A percentile compares a stretch with the other conserved stretches of the same genome.
These are phyloP conservation scores for Saccharomycopsis olivae DNA, from an alignment of 805 yeast species.

Conservation along the genomic window DNA sequence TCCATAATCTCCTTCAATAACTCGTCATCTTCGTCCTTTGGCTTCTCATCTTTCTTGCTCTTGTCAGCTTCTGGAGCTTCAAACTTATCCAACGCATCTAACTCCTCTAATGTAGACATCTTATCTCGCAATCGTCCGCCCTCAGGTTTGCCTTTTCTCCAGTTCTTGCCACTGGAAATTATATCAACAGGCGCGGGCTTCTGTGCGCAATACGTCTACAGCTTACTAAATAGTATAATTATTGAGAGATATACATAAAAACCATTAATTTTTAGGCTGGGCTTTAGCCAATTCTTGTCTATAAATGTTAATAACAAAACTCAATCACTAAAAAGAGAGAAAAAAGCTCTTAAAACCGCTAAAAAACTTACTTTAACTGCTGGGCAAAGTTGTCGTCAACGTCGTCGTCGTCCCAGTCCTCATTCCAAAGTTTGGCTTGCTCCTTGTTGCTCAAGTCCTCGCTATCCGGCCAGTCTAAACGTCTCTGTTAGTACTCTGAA, in stretches of 20 bases:
- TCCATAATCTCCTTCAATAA: constrained; percentile 74
- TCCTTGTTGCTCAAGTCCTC: constrained; percentile 39
- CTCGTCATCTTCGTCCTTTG: constrained; percentile 35
- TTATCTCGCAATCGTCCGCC: no score
- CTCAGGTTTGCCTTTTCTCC: no score
- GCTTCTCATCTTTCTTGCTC: constrained; percentile 5
- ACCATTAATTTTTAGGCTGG: constrained; percentile 3
- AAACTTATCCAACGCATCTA: constrained; percentile 38
- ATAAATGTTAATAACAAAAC: constrained; percentile 3
- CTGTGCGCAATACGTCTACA: no score
- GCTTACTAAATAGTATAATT: no score
- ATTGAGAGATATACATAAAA: no score
- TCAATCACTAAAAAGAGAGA: not conserved
- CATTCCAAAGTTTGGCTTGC: constrained; percentile 77
- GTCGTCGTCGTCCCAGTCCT: constrained; percentile 96
- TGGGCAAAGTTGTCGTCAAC: constrained; percentile 81
- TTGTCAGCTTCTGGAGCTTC: no score
- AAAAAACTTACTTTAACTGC: constrained; percentile 44
- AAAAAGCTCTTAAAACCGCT: not conserved
- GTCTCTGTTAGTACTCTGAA: constrained; percentile 6
- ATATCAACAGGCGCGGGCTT: no score
- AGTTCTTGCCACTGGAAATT: not conserved
- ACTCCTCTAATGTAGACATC: constrained; percentile 82
- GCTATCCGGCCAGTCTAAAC: constrained; percentile 55
- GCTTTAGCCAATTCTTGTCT: constrained; percentile 17